These are phyloP conservation scores for Aureoboletus auriporus DNA, from an alignment of 768 basidiomycete species.

Conservation along the genomic window DNA sequence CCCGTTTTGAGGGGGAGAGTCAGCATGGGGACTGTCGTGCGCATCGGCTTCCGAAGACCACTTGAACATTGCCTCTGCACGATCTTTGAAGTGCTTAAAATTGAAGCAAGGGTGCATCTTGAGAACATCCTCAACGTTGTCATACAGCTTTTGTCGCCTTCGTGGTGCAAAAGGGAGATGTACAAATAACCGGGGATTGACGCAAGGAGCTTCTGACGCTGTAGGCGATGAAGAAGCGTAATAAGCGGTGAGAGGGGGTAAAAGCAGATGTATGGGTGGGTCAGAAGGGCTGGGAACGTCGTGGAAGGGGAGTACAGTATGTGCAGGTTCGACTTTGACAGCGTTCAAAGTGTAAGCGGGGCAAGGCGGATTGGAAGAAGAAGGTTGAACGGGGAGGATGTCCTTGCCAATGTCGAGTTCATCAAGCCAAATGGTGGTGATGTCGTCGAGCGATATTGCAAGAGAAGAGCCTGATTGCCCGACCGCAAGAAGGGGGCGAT, in stretches of 20 bases:
- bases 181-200: conserved; percentile 37
- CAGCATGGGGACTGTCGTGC: conserved; percentile 8
- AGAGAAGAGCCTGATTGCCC: conserved; percentile 43
- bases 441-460: conserved; percentile 52
- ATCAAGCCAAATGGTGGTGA: conserved; percentile 57
- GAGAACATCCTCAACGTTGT: conserved; percentile 39
- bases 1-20: conserved; percentile 31
- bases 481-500: conserved; percentile 36
- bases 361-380: conserved; percentile 14
- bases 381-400: conserved; percentile 16
- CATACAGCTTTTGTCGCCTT: conserved; percentile 35
- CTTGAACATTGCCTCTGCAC: conserved; percentile 41
- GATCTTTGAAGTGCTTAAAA: conserved; percentile 42
- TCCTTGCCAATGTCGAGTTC: conserved; percentile 42
- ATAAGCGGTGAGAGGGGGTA: conserved; percentile 17
- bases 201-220: conserved; percentile 23
- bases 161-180: conserved; percentile 39
- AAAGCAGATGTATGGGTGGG: conserved; percentile 19
- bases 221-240: conserved; percentile 22
- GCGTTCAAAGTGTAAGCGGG: conserved; percentile 11
- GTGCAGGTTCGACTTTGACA: conserved; percentile 35
- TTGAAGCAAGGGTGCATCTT: conserved; percentile 49
- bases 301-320: conserved; percentile 23
- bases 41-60: conserved; percentile 34
- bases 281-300: conserved; percentile 15